Evolutionary conservation across 164 flowering plant species (phyloP).

Genomic region (Warburgia ugandensis): DNA sequence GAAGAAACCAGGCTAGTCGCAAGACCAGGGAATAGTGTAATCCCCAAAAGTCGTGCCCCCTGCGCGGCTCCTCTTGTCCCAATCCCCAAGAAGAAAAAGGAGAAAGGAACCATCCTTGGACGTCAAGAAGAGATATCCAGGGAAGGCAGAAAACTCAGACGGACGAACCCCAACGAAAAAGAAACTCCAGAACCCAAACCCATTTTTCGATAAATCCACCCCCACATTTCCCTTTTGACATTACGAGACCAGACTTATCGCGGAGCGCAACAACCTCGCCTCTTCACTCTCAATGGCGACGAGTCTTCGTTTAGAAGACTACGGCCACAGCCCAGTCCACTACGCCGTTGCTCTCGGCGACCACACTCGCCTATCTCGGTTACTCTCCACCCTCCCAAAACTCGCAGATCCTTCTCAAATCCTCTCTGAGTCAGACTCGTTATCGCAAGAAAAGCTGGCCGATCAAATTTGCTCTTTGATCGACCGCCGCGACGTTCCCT

Average conservation of each 20-base stretch:
- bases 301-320: conserved; percentile 28
- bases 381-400: conserved; percentile 53
- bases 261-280: too few species aligned
- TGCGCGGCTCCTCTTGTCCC: not conserved
- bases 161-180: too few species aligned
- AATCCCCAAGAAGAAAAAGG: not conserved
- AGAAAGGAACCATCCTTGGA: not conserved
- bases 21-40: too few species aligned
- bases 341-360: conserved; percentile 62
- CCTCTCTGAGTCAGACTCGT: conserved; percentile 63
- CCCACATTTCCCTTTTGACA: too few species aligned
- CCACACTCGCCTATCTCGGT: conserved; percentile 47
- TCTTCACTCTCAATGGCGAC: conserved; percentile 4
- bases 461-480: conserved; percentile 58
- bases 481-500: conserved; percentile 86
- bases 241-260: too few species aligned
- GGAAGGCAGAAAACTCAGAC: not conserved
- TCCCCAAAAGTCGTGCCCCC: not conserved
- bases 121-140: not conserved
- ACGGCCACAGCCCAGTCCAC: conserved; percentile 74
- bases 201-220: too few species aligned
- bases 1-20: too few species aligned
- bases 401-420: conserved; percentile 48
- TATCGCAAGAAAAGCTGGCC: conserved; percentile 54
- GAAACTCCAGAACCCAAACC: too few species aligned